Conservation (phyloP, 495 filamentous ascomycete species). For the Penicillium coprophilum region DNA sequence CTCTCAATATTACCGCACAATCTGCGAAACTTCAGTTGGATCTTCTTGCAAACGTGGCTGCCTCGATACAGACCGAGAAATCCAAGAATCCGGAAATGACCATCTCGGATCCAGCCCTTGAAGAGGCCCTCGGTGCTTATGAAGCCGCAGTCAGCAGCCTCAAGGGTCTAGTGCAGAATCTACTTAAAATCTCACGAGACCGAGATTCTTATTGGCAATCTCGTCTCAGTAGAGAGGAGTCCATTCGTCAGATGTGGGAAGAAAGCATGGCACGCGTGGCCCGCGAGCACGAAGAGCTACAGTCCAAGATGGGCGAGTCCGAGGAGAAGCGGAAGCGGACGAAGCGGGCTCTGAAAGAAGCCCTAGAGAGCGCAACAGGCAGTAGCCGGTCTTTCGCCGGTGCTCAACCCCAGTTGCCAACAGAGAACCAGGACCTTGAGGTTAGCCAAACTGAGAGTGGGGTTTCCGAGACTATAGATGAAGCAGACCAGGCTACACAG, state of each 20-base stretch:
- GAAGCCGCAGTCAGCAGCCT: constrained; percentile 86
- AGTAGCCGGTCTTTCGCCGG: constrained; percentile 45
- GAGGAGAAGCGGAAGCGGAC: constrained; percentile 87
- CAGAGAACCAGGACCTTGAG: constrained; percentile 19
- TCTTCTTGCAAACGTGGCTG: constrained; percentile 76
- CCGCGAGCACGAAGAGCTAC: constrained; percentile 86
- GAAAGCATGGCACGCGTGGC: constrained; percentile 96
- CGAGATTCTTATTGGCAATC: constrained; percentile 97
- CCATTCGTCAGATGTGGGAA: constrained; percentile 93
- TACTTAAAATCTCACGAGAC: constrained; percentile 87
- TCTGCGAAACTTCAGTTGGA: constrained; percentile 92
- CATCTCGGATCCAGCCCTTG: constrained; percentile 70
- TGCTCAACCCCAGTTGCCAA: constrained; percentile 24
- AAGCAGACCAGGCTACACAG: constrained; percentile 8
- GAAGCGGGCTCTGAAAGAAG: constrained; percentile 86
- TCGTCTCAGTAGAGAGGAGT: constrained; percentile 81
- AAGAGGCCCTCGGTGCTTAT: constrained; percentile 81
- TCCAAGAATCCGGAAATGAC: constrained; percentile 64
- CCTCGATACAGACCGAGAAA: constrained; percentile 74
- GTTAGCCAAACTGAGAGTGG: constrained; percentile 16
- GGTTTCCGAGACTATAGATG: constrained; percentile 9
- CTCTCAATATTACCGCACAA: constrained; percentile 92
- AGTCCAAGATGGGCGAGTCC: constrained; percentile 82
- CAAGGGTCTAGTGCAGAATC: constrained; percentile 80
- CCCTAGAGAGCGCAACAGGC: constrained; percentile 61